Evolutionary conservation across 192 early-diverging fungal genomes (phyloP).

Genomic region (Lobosporangium transversale): DNA sequence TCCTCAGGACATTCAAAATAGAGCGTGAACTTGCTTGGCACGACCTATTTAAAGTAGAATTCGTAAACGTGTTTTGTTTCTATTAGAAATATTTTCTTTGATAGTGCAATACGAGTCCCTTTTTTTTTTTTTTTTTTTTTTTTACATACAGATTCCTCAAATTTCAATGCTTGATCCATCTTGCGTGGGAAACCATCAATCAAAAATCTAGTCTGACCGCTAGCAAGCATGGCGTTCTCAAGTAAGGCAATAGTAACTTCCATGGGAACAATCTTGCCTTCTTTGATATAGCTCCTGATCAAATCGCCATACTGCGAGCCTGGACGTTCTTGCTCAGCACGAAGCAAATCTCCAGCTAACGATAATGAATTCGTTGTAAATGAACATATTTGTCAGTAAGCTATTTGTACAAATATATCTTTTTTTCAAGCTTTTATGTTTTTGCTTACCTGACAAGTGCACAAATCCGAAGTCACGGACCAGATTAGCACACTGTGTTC

Average conservation of each 20-base stretch:
- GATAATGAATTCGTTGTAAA: no score
- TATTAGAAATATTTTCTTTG: not conserved
- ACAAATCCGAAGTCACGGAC: constrained; percentile 93
- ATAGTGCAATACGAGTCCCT: no score
- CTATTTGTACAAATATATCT: no score
- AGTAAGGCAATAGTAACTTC: constrained; percentile 94
- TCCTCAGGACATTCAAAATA: constrained; percentile 97
- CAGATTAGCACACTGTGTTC: constrained; percentile 92
- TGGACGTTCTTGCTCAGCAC: constrained; percentile 86
- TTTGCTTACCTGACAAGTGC: constrained; percentile 83
- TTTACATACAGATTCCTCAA: constrained; percentile 84
- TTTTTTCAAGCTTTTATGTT: no score
- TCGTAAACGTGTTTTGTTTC: not conserved
- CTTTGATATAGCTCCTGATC: constrained; percentile 91
- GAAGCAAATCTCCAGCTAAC: constrained; percentile 93
- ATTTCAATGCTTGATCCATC: constrained; percentile 92
- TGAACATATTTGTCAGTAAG: no score
- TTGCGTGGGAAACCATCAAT: constrained; percentile 97
- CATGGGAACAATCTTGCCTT: constrained; percentile 95
- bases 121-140: constrained; percentile 1
- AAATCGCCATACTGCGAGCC: constrained; percentile 90
- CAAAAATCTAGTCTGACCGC: constrained; percentile 77
- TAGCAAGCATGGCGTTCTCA: constrained; percentile 86
- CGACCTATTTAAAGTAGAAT: constrained; percentile 57
- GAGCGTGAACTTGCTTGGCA: constrained; percentile 76